Evolutionary conservation across 2,329 filamentous ascomycete species (phyloP).

Genomic region (Verticillium tricorpus): DNA sequence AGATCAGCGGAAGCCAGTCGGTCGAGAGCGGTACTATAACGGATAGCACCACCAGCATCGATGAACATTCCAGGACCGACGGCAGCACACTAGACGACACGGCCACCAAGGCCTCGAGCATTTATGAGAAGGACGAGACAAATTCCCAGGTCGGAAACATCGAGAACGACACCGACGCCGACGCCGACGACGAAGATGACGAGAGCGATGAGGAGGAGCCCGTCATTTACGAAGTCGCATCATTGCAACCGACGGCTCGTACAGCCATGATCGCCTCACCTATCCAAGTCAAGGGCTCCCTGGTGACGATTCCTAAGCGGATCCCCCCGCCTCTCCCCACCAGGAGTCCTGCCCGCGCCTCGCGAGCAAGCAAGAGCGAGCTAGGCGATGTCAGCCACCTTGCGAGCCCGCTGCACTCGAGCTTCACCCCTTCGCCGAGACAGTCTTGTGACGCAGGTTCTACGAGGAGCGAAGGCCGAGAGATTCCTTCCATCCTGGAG

Average conservation of each 20-base stretch:
- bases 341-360: conserved; percentile 65
- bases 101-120: conserved; percentile 18
- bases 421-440: conserved; percentile 29
- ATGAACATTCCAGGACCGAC: conserved; percentile 13
- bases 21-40: conserved; percentile 20
- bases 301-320: conserved; percentile 83
- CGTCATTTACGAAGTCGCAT: conserved; percentile 64
- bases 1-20: conserved; percentile 36
- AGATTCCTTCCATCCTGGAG: conserved; percentile 16
- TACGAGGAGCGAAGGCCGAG: conserved; percentile 9
- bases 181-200: conserved; percentile 36
- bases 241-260: conserved; percentile 48
- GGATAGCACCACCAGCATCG: conserved; percentile 8
- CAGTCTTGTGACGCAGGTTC: conserved; percentile 13
- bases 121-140: conserved; percentile 17
- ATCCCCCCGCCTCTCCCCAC: conserved; percentile 72
- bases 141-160: conserved; percentile 22
- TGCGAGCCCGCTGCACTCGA: conserved; percentile 46
- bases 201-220: conserved; percentile 57
- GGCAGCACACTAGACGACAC: conserved; percentile 20
- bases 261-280: conserved; percentile 58
- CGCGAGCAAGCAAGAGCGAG: conserved; percentile 47
- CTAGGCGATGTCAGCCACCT: conserved; percentile 54
- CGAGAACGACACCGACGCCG: conserved; percentile 24
- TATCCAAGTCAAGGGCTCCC: conserved; percentile 67